Conservation (phyloP, 495 filamentous ascomycete species). For the Tuber melanosporum region DNA sequence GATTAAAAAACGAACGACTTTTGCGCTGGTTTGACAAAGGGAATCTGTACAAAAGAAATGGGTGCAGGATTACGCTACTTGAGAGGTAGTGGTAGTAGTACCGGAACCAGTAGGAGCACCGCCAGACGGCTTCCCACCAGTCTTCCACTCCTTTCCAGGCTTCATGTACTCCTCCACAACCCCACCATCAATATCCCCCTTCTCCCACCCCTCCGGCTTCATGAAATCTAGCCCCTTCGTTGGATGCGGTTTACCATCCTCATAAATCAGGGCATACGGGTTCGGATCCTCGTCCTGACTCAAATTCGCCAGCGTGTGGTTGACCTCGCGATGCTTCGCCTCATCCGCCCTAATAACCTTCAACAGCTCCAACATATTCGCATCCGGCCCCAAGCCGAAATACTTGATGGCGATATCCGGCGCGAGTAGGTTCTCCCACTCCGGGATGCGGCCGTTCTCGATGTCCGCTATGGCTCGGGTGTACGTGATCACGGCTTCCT, state of each 20-base stretch:
- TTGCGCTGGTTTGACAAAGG: neutral
- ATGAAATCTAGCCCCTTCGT: constrained; percentile 62
- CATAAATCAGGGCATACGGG: constrained; percentile 60
- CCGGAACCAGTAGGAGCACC: neutral
- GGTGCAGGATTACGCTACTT: neutral
- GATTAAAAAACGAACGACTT: neutral
- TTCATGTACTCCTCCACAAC: constrained; percentile 48
- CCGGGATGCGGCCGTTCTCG: constrained; percentile 71
- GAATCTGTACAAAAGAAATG: neutral
- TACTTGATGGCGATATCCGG: constrained; percentile 81
- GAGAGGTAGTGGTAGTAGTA: neutral
- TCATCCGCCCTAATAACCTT: constrained; percentile 89
- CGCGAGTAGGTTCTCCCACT: constrained; percentile 69
- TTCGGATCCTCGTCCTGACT: constrained; percentile 79
- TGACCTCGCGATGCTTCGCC: constrained; percentile 94
- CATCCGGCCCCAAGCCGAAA: constrained; percentile 85
- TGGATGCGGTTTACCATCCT: constrained; percentile 55
- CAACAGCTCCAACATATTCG: constrained; percentile 78
- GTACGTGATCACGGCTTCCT: constrained; percentile 95
- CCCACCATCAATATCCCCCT: constrained; percentile 56
- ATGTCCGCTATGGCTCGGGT: constrained; percentile 78
- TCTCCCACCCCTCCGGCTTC: constrained; percentile 70
- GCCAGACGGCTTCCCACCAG: neutral
- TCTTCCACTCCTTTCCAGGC: neutral
- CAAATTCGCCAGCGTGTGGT: constrained; percentile 85